phyloP scores from a whole-genome alignment of 2,329 filamentous ascomycete genomes.

The Periglandula ipomoeae region DNA sequence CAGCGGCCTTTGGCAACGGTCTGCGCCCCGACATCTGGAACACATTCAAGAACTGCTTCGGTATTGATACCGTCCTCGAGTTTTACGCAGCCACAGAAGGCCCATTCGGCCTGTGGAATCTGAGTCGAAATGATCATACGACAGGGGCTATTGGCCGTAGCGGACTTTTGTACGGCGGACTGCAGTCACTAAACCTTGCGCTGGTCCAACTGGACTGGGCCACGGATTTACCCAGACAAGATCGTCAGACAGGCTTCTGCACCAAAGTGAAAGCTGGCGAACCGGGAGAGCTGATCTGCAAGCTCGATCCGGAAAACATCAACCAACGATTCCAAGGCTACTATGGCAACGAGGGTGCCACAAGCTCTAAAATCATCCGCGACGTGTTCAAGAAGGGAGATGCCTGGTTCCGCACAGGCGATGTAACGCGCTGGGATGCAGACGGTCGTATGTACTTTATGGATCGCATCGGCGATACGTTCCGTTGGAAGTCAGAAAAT shows the following conservation, averaged over 20 bases:
- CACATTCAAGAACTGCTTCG: slow-evolving; percentile 71
- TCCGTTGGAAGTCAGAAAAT: slow-evolving; percentile 76
- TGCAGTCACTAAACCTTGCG: slow-evolving; percentile 42
- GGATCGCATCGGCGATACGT: slow-evolving; percentile 72
- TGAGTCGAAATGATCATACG: slow-evolving; percentile 61
- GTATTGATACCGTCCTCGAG: slow-evolving; percentile 62
- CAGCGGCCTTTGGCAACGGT: slow-evolving; percentile 74
- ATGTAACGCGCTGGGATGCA: slow-evolving; percentile 60
- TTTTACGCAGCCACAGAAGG: slow-evolving; percentile 78
- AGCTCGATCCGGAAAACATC: slow-evolving; percentile 57
- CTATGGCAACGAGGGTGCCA: slow-evolving; percentile 63
- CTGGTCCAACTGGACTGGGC: slow-evolving; percentile 65
- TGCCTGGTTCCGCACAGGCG: slow-evolving; percentile 77
- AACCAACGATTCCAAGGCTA: slow-evolving; percentile 69
- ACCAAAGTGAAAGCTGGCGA: slow-evolving; percentile 46
- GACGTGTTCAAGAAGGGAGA: slow-evolving; percentile 68
- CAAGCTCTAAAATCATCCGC: slow-evolving; percentile 62
- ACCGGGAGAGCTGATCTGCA: slow-evolving; percentile 66
- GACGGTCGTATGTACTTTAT: slow-evolving; percentile 72
- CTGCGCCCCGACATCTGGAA: slow-evolving; percentile 81
- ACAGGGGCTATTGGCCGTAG: slow-evolving; percentile 71
- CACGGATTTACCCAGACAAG: slow-evolving; percentile 57
- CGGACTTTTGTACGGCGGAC: slow-evolving; percentile 49
- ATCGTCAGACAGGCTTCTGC: slow-evolving; percentile 62
- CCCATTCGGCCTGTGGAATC: slow-evolving; percentile 60